Base-by-base conservation (phyloP, 225 moss, liverwort and hornwort species). In the Climacium dendroides region DNA sequence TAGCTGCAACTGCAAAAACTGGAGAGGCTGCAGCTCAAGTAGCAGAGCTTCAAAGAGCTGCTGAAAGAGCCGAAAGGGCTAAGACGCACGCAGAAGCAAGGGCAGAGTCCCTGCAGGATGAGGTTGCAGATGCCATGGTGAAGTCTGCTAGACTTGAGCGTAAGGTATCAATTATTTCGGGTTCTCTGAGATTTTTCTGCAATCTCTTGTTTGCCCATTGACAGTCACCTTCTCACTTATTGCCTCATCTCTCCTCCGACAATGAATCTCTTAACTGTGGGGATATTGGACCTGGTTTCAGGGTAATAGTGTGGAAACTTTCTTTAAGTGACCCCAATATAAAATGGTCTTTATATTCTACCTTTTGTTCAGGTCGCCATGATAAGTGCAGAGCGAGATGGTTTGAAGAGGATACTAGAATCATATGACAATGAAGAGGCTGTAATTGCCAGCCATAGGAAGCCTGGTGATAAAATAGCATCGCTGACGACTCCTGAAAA, bases 371-470 rank as follows among this genome's bases (percentile, higher is more conserved):
- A 98, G 98, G 91, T 95, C 69, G 86, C 85, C 71, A 91, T 97
- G 81, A 66, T 98, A 74, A 90, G 82, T 67, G 90, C 93, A 74
- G 98, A 97, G 87, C 87, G 96, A 67, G 98, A 98, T 90, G 96
- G 98, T 47, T 87, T 97, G 91, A 94, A 93, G 91, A 92, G 91
- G 69, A 95, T 97, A 88, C 87, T 98, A 41, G 93, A 95, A 78
- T 98, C 98, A 48, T 98, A 98, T 91, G 97, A 97, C 92, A 96
- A 91, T 85, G 98, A 98, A 89, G 98, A 98, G 91, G 92, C 91
- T 87, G 92, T 98, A 22, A 94, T 98, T 82, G 95, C 93, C 72
- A 96, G 97, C 85, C 98, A 98, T 79, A 95, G 95, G 59, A 96
- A 96, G 80, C 92, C 92, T 80, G 92, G 92, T 60, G 89, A 93